Evolutionary conservation across 176 grass and related monocot species (phyloP).

Genomic region (Rhipidocladum racemiflorum): DNA sequence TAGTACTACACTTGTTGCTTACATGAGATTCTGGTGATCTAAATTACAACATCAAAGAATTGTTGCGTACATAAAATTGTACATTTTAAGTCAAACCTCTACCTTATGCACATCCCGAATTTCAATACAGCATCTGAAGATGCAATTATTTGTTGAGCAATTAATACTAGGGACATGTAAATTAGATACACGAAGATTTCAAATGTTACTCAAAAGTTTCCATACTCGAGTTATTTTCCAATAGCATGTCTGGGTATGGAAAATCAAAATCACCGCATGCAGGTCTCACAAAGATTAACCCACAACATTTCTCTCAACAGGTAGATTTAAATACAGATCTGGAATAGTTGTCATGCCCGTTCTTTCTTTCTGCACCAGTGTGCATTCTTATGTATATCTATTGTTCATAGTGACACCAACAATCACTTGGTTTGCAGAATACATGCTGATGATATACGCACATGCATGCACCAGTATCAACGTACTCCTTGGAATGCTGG

Average conservation of each 20-base stretch:
- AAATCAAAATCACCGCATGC: neutral
- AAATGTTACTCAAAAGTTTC: too few species aligned
- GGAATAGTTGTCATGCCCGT: neutral
- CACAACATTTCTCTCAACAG: neutral
- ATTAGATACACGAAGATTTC: neutral
- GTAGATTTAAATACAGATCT: neutral
- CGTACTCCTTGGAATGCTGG: neutral
- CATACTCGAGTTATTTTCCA: neutral
- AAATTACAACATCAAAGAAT: neutral
- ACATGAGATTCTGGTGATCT: neutral
- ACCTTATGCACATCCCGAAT: neutral
- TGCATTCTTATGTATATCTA: neutral
- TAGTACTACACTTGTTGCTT: neutral
- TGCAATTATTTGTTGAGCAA: neutral
- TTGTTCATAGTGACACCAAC: neutral
- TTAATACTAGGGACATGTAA: neutral
- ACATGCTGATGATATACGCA: neutral
- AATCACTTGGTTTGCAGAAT: neutral
- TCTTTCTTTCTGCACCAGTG: neutral
- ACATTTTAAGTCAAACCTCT: neutral
- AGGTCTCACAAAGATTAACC: neutral
- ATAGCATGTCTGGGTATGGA: neutral
- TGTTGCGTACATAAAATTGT: neutral
- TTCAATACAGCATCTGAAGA: neutral
- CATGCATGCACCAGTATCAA: neutral